These are phyloP conservation scores for Penicillium sclerotigenum DNA, from an alignment of 2,329 filamentous ascomycete species.

Conservation along the genomic window DNA sequence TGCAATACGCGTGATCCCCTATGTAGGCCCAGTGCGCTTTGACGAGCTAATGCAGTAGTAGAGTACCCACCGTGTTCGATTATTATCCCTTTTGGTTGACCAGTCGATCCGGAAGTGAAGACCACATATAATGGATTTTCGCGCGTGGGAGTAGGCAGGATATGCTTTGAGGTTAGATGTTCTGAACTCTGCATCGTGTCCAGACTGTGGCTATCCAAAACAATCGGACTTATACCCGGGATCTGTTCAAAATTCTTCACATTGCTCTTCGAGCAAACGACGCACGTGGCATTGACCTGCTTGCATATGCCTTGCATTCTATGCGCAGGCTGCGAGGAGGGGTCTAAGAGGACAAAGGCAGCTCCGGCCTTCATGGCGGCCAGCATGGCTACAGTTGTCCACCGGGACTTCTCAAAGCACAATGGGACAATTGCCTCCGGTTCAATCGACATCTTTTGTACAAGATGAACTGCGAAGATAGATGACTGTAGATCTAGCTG, in stretches of 20 bases:
- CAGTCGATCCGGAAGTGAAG: constrained; percentile 46
- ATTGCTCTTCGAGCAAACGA: not conserved
- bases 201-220: not conserved
- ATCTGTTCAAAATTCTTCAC: not conserved
- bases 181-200: constrained; percentile 5
- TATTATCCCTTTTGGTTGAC: constrained; percentile 21
- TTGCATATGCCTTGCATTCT: constrained; percentile 20
- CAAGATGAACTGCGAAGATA: no score
- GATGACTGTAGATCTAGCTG: no score
- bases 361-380: no score
- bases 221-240: not conserved
- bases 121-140: constrained; percentile 30
- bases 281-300: constrained; percentile 3
- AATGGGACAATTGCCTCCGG: no score
- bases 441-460: no score
- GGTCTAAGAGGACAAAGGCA: no score
- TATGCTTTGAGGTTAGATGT: not conserved
- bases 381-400: no score
- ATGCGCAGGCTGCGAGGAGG: constrained; percentile 18
- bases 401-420: no score
- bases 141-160: not conserved
- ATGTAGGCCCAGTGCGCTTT: constrained; percentile 8
- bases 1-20: not conserved
- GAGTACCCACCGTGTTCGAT: constrained; percentile 17
- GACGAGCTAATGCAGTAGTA: constrained; percentile 7